Conservation (phyloP, 2,329 filamentous ascomycete genomes). For the Penicillium frequentans region DNA sequence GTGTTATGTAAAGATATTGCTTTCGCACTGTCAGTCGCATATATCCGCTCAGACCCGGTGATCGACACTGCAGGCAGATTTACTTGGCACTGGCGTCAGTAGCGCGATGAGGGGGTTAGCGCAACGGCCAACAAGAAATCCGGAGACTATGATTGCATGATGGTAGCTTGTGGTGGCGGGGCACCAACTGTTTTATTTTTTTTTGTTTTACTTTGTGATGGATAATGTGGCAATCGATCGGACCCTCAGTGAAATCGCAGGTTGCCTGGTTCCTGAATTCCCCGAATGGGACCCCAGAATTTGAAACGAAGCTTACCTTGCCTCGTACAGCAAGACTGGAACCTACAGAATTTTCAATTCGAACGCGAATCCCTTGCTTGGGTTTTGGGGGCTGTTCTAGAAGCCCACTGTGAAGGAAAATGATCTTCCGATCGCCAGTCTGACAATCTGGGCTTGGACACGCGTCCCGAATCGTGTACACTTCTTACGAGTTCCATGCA, state of each 20-base stretch:
- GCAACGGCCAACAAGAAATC: constrained; percentile 1
- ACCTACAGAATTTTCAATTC: neutral
- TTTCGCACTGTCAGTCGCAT: neutral
- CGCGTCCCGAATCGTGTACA: constrained; percentile 7
- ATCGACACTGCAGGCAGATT: constrained; percentile 9
- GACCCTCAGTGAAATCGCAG: neutral
- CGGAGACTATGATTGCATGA: neutral
- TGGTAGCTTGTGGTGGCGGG: constrained; percentile 1
- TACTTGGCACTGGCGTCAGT: constrained; percentile 11
- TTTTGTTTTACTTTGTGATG: neutral
- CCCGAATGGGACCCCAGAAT: neutral
- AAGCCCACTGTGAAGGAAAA: neutral
- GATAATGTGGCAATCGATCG: neutral
- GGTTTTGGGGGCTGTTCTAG: constrained; percentile 4
- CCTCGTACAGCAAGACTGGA: neutral
- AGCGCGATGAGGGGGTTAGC: constrained; percentile 5
- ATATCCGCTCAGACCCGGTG: neutral
- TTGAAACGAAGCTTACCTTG: neutral
- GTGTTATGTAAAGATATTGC: neutral
- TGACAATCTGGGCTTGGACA: constrained; percentile 5
- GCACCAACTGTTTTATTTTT: neutral
- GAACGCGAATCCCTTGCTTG: neutral
- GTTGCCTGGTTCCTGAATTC: constrained; percentile 38
- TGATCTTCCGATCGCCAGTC: constrained; percentile 5
- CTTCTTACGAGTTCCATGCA: neutral